Conservation (phyloP, 495 filamentous ascomycete genomes). For the Xylaria venustula region DNA sequence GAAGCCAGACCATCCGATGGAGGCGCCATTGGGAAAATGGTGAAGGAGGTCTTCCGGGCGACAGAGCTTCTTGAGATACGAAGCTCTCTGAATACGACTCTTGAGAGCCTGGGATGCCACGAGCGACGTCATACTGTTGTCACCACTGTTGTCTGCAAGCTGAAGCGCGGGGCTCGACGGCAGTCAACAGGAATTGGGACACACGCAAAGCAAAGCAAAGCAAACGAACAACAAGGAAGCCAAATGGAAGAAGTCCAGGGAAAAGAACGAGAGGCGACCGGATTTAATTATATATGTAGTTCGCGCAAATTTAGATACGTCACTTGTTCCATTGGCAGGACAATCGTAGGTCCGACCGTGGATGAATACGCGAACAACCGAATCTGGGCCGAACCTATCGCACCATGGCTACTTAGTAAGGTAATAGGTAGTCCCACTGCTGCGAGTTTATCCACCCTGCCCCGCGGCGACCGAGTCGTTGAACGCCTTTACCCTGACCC, state of each 20-base stretch:
- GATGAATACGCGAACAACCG: slow-evolving; percentile 3
- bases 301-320: slow-evolving; percentile 3
- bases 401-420: background rate
- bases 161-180: background rate
- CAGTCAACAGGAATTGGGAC: background rate
- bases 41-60: slow-evolving; percentile 76
- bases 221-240: background rate
- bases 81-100: slow-evolving; percentile 70
- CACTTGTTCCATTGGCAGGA: background rate
- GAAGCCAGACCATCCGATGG: slow-evolving; percentile 89
- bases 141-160: background rate
- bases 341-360: slow-evolving; percentile 5
- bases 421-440: slow-evolving; percentile 8
- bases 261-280: background rate
- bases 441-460: background rate
- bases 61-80: slow-evolving; percentile 76
- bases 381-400: slow-evolving; percentile 5
- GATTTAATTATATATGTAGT: background rate
- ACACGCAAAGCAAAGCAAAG: background rate
- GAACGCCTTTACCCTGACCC: background rate
- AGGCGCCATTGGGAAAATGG: slow-evolving; percentile 77
- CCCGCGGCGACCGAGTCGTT: background rate
- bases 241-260: background rate
- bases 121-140: slow-evolving; percentile 39
- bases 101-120: slow-evolving; percentile 72